phyloP scores from a whole-genome alignment of 805 yeast species.

The Yueomyces sp. region DNA sequence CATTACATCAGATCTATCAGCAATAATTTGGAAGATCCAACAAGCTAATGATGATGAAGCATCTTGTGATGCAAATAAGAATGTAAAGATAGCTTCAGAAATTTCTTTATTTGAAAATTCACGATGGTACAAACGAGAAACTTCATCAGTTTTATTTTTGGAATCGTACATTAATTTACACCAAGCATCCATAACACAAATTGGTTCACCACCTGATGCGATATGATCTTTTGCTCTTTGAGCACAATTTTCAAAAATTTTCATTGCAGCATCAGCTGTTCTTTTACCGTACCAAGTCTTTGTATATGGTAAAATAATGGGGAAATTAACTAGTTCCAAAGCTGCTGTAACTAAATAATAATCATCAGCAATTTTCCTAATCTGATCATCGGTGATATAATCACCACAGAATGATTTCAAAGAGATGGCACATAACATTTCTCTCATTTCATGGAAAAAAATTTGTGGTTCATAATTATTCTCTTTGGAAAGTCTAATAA shows the following conservation, averaged over 20 bases:
- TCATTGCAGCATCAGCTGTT: slow-evolving; percentile 91
- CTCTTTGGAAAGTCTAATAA: slow-evolving; percentile 42
- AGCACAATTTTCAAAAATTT: slow-evolving; percentile 79
- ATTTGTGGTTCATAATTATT: slow-evolving; percentile 42
- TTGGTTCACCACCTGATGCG: slow-evolving; percentile 61
- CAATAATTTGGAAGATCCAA: slow-evolving; percentile 93
- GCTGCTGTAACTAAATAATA: slow-evolving; percentile 91
- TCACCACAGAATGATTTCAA: slow-evolving; percentile 92
- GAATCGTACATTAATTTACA: slow-evolving; percentile 72
- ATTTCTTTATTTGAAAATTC: slow-evolving; percentile 84
- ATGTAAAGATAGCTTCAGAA: slow-evolving; percentile 92
- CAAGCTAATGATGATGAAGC: slow-evolving; percentile 95
- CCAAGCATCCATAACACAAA: slow-evolving; percentile 96
- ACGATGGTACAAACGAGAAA: slow-evolving; percentile 51
- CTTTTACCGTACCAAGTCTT: slow-evolving; percentile 96
- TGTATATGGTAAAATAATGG: slow-evolving; percentile 88
- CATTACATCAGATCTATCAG: slow-evolving; percentile 89
- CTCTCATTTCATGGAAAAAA: slow-evolving; percentile 90
- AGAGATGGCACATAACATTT: slow-evolving; percentile 87
- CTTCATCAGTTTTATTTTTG: slow-evolving; percentile 21
- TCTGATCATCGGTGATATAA: slow-evolving; percentile 85
- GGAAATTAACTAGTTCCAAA: slow-evolving; percentile 92
- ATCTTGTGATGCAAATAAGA: slow-evolving; percentile 94
- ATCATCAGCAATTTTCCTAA: slow-evolving; percentile 79
- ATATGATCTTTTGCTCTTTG: slow-evolving; percentile 73